These are phyloP conservation scores for Paradendryphiella salina DNA, from an alignment of 2,329 filamentous ascomycete species.

Conservation along the genomic window DNA sequence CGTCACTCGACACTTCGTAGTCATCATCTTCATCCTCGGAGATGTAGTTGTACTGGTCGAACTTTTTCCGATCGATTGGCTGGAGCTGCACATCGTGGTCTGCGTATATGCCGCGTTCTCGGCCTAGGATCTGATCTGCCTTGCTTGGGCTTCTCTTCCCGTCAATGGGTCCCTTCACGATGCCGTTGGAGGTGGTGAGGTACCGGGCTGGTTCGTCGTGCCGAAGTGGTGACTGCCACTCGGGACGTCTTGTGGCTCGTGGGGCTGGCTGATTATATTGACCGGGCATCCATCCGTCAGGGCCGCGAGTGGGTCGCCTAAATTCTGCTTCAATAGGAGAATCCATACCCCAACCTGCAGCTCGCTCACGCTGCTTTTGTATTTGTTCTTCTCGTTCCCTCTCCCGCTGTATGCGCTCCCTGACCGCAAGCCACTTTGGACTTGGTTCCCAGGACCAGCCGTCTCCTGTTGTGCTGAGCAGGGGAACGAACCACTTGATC, in stretches of 20 bases:
- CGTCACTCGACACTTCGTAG: slow-evolving; percentile 39
- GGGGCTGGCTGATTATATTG: slow-evolving; percentile 33
- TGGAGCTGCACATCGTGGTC: slow-evolving; percentile 49
- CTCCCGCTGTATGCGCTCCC: slow-evolving; percentile 60
- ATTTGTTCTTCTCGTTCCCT: slow-evolving; percentile 48
- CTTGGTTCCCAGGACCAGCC: slow-evolving; percentile 94
- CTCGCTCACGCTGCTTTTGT: slow-evolving; percentile 65
- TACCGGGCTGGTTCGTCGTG: slow-evolving; percentile 39
- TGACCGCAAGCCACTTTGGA: slow-evolving; percentile 72
- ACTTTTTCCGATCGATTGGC: slow-evolving; percentile 45
- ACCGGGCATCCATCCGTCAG: slow-evolving; percentile 39
- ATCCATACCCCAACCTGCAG: slow-evolving; percentile 66
- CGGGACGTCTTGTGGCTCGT: slow-evolving; percentile 34
- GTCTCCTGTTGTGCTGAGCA: slow-evolving; percentile 85
- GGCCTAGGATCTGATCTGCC: slow-evolving; percentile 49
- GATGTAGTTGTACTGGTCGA: slow-evolving; percentile 43
- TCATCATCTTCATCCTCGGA: slow-evolving; percentile 48
- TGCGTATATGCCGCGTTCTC: slow-evolving; percentile 42
- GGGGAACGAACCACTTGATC: slow-evolving; percentile 75
- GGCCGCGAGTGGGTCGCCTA: slow-evolving; percentile 31
- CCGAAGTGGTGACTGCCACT: slow-evolving; percentile 35
- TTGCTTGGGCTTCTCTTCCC: slow-evolving; percentile 47
- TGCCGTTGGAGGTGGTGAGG: slow-evolving; percentile 42
- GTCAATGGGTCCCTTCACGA: slow-evolving; percentile 37
- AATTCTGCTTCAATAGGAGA: slow-evolving; percentile 46